A percentile compares a stretch with the other conserved stretches of the same genome.
phyloP scores from a whole-genome alignment of 2,329 filamentous ascomycete species.

The Diplodia sapinea region DNA sequence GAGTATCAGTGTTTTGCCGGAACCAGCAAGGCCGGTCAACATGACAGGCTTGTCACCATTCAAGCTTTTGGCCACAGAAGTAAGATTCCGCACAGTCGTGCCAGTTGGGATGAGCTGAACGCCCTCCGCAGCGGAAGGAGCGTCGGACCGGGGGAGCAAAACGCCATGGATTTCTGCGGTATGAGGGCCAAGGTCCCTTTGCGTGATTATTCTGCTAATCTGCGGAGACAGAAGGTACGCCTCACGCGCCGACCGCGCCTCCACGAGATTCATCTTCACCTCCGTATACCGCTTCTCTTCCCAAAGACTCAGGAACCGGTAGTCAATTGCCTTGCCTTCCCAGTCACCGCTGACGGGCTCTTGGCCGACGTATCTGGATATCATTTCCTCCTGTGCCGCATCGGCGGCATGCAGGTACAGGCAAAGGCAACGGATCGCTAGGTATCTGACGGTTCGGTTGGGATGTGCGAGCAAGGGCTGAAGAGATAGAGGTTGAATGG shows the following conservation, averaged over 20 bases:
- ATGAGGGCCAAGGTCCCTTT: conserved; percentile 15
- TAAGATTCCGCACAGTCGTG: conserved; percentile 76
- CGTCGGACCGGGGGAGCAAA: conserved; percentile 44
- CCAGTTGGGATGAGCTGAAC: conserved; percentile 63
- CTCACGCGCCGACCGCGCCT: conserved; percentile 2
- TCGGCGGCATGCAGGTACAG: conserved; percentile 81
- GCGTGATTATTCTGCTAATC: conserved; percentile 22
- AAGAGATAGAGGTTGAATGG: conserved; percentile 70
- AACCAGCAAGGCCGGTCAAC: conserved; percentile 80
- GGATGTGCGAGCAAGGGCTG: conserved; percentile 69
- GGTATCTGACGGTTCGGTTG: conserved; percentile 70
- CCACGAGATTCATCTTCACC: conserved; percentile 35
- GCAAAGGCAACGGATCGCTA: conserved; percentile 82
- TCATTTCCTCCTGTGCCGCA: conserved; percentile 73
- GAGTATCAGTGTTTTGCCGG: conserved; percentile 87
- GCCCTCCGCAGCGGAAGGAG: background rate
- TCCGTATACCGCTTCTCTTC: conserved; percentile 63
- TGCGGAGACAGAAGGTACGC: background rate
- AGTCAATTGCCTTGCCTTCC: conserved; percentile 79
- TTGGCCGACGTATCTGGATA: conserved; percentile 68
- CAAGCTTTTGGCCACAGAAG: conserved; percentile 70
- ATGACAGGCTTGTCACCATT: conserved; percentile 74
- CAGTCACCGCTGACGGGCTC: conserved; percentile 70
- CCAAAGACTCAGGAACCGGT: conserved; percentile 71
- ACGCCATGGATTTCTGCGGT: conserved; percentile 43